Percentiles rank a stretch among this genome's conserved stretches.
Evolutionary conservation across 805 yeast species (phyloP).

Genomic region (Kregervanrija fluxuum): DNA sequence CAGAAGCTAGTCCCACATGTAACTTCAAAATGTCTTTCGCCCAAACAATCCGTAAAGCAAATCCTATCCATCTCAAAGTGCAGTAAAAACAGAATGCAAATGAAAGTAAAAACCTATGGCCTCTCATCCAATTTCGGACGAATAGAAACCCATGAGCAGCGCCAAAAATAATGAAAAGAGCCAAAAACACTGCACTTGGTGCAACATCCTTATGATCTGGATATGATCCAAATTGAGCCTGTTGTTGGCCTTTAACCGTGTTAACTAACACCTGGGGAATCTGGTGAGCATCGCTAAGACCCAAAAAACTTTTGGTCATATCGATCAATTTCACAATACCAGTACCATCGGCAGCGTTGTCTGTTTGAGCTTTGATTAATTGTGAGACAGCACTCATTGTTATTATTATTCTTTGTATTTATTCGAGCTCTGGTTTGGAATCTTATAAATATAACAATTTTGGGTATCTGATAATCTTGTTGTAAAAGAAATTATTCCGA

Average conservation of each 20-base stretch:
- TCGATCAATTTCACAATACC: conserved; percentile 34
- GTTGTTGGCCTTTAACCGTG: conserved; percentile 34
- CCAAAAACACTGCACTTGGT: conserved; percentile 53
- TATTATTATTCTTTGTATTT: too few relatives aligned
- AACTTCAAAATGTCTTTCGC: conserved; percentile 40
- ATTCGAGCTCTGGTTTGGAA: too few relatives aligned
- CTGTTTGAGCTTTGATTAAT: conserved; percentile 21
- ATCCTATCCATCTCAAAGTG: conserved; percentile 50
- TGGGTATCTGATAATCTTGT: too few relatives aligned
- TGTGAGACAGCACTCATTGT: conserved; percentile 14
- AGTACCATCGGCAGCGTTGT: conserved; percentile 44
- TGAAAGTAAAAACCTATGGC: conserved; percentile 54
- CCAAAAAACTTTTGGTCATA: conserved; percentile 22
- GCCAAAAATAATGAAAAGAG: conserved; percentile 40
- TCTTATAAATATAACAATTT: too few relatives aligned
- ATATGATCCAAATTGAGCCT: conserved; percentile 56
- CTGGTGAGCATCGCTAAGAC: conserved; percentile 9
- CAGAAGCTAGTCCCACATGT: conserved; percentile 47
- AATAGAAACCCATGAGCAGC: conserved; percentile 44
- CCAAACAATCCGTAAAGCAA: conserved; percentile 53
- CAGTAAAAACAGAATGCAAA: conserved; percentile 49
- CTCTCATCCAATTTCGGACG: conserved; percentile 39
- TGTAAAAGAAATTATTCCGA: too few relatives aligned
- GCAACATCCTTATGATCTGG: conserved; percentile 48
- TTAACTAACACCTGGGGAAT: conserved; percentile 36